Evolutionary conservation across 192 early-diverging fungal species (phyloP), one percentile per base, ranked within the genome.

Genomic region (Geranomyces michiganensis): DNA sequence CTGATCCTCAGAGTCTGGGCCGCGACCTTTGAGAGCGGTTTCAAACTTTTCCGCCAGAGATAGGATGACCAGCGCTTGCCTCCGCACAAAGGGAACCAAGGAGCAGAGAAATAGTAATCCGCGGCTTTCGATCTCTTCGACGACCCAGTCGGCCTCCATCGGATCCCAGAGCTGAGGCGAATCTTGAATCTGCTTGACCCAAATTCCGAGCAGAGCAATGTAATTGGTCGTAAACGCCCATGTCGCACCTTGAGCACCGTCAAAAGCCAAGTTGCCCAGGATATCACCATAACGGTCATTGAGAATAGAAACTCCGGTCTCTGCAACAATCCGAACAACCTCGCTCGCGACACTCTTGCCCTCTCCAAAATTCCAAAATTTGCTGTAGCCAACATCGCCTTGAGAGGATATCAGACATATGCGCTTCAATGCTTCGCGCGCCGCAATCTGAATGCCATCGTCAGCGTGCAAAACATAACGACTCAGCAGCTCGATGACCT

Each of bases 401-500:
- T 60, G 27, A 27, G 17, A 19, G 7, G 24, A 19, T 22, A 69
- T 87, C 82, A 26, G 56, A 1, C 91, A 86, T 17, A 95, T 87
- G 10, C 94, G 80, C 22, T 84, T 56, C 27, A 94, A 68, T 0
- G 91, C 91, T 24, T 82, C 75, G 13, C 86, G 72, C 6, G 93
- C 80, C 3, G 89, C 85, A 0, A 80, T 82, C 5, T 91, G 88
- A 3, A 99, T 80, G 27, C 88, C 84, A 36, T 91, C 89, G 77
- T 99, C 95, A n/a, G 88, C 83, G 78, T 96, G 95, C 2, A 93
- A 79, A 0, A 90, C 85, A 62, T 92, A 97, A 29, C 90, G 80
- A 19, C 89, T 82, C 24, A 99, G 72, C 68, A 93, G 90, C 36
- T 96, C 96, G 0, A 96, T 82, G 0, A 96, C 60, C 47, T 82